These are phyloP conservation scores for Chaetomiaceae sp. DNA, from an alignment of 2,329 filamentous ascomycete genomes.

Conservation along the genomic window DNA sequence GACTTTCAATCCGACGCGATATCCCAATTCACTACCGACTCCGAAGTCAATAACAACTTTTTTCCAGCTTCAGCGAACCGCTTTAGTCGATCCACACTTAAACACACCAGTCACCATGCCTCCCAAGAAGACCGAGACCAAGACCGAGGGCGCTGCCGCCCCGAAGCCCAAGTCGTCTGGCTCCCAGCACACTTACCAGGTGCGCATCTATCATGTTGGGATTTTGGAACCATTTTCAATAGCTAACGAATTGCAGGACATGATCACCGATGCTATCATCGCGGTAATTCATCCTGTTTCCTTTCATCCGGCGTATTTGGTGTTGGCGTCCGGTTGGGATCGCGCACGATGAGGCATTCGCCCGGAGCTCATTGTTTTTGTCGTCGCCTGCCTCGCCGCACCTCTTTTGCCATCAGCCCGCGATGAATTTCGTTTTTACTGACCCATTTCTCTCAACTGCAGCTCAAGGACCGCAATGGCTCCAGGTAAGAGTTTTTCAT, in stretches of 20 bases:
- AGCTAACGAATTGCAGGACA: constrained; percentile 47
- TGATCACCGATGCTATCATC: constrained; percentile 59
- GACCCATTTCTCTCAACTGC: constrained; percentile 33
- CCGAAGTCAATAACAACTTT: constrained; percentile 18
- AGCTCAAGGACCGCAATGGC: constrained; percentile 61
- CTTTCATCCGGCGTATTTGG: constrained; percentile 36
- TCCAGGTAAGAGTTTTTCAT: constrained; percentile 40
- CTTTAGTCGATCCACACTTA: constrained; percentile 17
- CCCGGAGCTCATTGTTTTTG: background rate
- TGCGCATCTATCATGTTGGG: constrained; percentile 33
- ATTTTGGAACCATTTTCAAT: constrained; percentile 11
- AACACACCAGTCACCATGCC: constrained; percentile 44
- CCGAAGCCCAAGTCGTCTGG: constrained; percentile 38
- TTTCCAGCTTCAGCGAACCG: constrained; percentile 21
- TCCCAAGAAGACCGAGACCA: constrained; percentile 57
- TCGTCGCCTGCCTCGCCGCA: constrained; percentile 2
- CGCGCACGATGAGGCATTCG: constrained; percentile 15
- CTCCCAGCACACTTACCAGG: constrained; percentile 55
- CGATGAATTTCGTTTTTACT: constrained; percentile 30
- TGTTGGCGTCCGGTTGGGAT: constrained; percentile 26
- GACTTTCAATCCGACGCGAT: constrained; percentile 24
- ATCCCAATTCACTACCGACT: constrained; percentile 12
- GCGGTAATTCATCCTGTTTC: constrained; percentile 45
- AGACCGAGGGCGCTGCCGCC: constrained; percentile 37
- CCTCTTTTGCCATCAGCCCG: background rate